A percentile compares a stretch with the other conserved stretches of the same genome.
These are phyloP conservation scores for Penicillium sp. DNA, from an alignment of 2,329 filamentous ascomycete genomes.

Conservation along the genomic window DNA sequence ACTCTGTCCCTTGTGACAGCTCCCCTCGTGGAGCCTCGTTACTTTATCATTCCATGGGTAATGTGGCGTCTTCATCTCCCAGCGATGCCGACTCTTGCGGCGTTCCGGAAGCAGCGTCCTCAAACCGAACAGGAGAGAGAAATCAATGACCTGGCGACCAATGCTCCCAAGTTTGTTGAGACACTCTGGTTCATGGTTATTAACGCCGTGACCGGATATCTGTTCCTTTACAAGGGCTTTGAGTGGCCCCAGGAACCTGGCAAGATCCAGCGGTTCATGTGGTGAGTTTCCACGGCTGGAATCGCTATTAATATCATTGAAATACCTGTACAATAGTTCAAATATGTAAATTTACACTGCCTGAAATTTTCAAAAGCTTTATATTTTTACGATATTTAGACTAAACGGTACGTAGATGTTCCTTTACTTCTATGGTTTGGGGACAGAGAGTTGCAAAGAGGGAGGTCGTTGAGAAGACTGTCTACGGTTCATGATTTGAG, in stretches of 20 bases:
- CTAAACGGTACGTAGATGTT: too few species aligned
- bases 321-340: background rate
- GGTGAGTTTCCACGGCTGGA: slow-evolving; percentile 37
- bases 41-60: slow-evolving; percentile 94
- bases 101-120: slow-evolving; percentile 29
- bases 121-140: slow-evolving; percentile 25
- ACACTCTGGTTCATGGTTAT: slow-evolving; percentile 59
- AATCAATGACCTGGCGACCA: slow-evolving; percentile 27
- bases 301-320: too few species aligned
- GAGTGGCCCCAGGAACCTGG: slow-evolving; percentile 60
- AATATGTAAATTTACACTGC: background rate
- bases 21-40: slow-evolving; percentile 90
- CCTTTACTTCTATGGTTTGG: too few species aligned
- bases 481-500: too few species aligned
- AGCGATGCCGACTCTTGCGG: slow-evolving; percentile 33
- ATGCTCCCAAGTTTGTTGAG: slow-evolving; percentile 48
- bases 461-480: too few species aligned
- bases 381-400: too few species aligned
- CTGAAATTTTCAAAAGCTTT: too few species aligned
- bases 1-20: slow-evolving; percentile 80
- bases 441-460: too few species aligned
- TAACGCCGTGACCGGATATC: slow-evolving; percentile 54
- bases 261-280: slow-evolving; percentile 61
- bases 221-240: slow-evolving; percentile 59
- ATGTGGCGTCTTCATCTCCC: slow-evolving; percentile 85